Percentiles rank a stretch among this genome's conserved stretches.
These are phyloP conservation scores for Candida succiphila DNA, from an alignment of 805 yeast genomes.

Conservation along the genomic window DNA sequence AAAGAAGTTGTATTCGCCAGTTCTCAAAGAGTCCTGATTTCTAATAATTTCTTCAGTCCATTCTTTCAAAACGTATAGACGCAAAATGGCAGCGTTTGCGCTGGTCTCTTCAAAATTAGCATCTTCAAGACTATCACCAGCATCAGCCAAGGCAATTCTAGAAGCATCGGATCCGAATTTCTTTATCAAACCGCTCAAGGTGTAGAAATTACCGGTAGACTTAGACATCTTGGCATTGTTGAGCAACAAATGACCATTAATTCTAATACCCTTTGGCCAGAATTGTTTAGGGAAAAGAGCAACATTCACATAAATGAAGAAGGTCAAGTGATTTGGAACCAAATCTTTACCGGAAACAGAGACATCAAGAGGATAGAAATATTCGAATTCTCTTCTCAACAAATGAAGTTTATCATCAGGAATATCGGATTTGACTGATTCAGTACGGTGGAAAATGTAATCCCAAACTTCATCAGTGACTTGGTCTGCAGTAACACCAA, in stretches of 20 bases:
- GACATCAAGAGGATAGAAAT: slow-evolving; percentile 90
- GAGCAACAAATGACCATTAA: slow-evolving; percentile 89
- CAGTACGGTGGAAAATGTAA: slow-evolving; percentile 71
- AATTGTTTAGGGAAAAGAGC: slow-evolving; percentile 83
- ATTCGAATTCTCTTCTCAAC: slow-evolving; percentile 90
- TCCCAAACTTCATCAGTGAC: slow-evolving; percentile 93
- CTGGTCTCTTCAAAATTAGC: slow-evolving; percentile 95
- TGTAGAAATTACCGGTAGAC: slow-evolving; percentile 94
- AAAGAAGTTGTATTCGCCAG: slow-evolving; percentile 56
- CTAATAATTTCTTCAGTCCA: slow-evolving; percentile 81
- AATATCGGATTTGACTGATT: slow-evolving; percentile 45
- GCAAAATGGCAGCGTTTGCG: slow-evolving; percentile 95
- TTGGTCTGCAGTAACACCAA: slow-evolving; percentile 68
- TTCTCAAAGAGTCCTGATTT: slow-evolving; percentile 41
- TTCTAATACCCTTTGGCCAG: slow-evolving; percentile 94
- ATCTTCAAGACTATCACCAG: slow-evolving; percentile 95
- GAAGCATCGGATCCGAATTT: slow-evolving; percentile 98
- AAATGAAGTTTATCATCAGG: slow-evolving; percentile 55
- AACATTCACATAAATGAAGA: slow-evolving; percentile 86
- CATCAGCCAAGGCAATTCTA: slow-evolving; percentile 96
- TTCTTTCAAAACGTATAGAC: slow-evolving; percentile 85
- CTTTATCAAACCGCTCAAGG: slow-evolving; percentile 70
- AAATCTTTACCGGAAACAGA: slow-evolving; percentile 94
- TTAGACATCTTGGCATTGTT: slow-evolving; percentile 98
- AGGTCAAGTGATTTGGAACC: slow-evolving; percentile 94